Conservation (phyloP, 805 yeast genomes). For the Metschnikowia chrysomelidarum region DNA sequence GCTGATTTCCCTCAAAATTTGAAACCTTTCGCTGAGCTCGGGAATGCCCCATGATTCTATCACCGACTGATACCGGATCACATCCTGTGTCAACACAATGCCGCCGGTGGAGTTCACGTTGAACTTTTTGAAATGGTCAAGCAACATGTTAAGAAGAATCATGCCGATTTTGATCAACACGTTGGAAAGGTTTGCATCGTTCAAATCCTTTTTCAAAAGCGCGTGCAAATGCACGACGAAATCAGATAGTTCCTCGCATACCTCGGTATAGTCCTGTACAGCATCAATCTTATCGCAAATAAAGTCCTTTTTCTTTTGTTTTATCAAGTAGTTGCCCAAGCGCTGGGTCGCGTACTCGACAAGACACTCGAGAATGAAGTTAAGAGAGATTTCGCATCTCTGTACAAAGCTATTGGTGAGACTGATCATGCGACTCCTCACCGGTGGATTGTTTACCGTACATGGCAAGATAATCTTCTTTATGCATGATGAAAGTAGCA, state of each 20-base stretch:
- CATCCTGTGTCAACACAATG: conserved; percentile 74
- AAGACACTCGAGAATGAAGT: conserved; percentile 59
- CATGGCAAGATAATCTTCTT: conserved; percentile 76
- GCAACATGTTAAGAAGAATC: conserved; percentile 53
- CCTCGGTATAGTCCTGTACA: conserved; percentile 57
- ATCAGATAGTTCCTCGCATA: conserved; percentile 62
- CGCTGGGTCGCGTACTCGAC: conserved; percentile 51
- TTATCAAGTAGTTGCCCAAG: conserved; percentile 46
- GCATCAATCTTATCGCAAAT: conserved; percentile 41
- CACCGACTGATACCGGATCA: conserved; percentile 68
- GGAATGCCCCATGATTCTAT: conserved; percentile 67
- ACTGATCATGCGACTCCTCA: conserved; percentile 57
- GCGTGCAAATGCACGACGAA: conserved; percentile 46
- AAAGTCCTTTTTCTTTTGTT: conserved; percentile 77
- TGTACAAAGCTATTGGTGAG: conserved; percentile 60
- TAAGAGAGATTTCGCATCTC: conserved; percentile 63
- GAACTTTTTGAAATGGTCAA: conserved; percentile 72
- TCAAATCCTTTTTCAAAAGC: conserved; percentile 36
- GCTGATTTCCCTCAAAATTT: conserved; percentile 75
- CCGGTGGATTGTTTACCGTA: conserved; percentile 55
- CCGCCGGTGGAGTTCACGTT: conserved; percentile 83
- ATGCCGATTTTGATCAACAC: conserved; percentile 58
- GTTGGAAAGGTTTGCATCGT: conserved; percentile 44
- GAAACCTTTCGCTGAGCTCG: conserved; percentile 60
- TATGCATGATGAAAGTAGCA: conserved; percentile 66